phyloP scores from a whole-genome alignment of 2,329 filamentous ascomycete genomes.

The Beauveria scarabaeidicola region DNA sequence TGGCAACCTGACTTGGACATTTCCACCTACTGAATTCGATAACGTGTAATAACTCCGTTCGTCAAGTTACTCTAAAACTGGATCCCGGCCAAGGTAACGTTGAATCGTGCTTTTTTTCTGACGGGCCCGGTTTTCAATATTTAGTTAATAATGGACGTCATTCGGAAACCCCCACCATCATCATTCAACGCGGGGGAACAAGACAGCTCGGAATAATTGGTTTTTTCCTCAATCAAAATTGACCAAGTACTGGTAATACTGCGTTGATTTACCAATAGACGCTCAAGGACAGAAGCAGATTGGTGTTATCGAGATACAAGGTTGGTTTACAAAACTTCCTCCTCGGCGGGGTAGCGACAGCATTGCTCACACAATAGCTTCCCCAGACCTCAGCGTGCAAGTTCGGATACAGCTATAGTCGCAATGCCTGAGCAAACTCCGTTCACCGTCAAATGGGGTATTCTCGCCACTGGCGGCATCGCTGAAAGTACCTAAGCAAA shows the following conservation, averaged over 20 bases:
- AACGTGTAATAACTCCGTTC: not conserved
- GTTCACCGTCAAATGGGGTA: slow-evolving; percentile 48
- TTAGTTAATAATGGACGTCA: slow-evolving; percentile 4
- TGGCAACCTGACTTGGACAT: not conserved
- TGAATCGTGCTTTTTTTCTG: slow-evolving; percentile 1
- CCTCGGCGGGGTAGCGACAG: not conserved
- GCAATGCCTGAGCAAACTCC: slow-evolving; percentile 33
- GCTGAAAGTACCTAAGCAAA: slow-evolving; percentile 42
- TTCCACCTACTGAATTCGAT: not conserved
- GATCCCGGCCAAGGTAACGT: slow-evolving; percentile 5
- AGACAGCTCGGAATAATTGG: not conserved
- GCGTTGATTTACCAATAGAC: no score
- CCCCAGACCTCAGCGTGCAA: not conserved
- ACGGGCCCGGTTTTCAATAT: not conserved
- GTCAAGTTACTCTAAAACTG: slow-evolving; percentile 6
- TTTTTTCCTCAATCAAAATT: not conserved
- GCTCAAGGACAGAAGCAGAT: not conserved
- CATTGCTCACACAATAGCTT: not conserved
- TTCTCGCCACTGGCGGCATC: slow-evolving; percentile 53
- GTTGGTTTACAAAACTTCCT: not conserved
- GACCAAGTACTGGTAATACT: no score
- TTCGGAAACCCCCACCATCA: slow-evolving; percentile 1
- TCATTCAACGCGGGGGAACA: not conserved
- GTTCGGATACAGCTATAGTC: not conserved
- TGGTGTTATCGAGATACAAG: not conserved